phyloP scores from a whole-genome alignment of 441 rosid genomes.

The Raphanus hybrid region DNA sequence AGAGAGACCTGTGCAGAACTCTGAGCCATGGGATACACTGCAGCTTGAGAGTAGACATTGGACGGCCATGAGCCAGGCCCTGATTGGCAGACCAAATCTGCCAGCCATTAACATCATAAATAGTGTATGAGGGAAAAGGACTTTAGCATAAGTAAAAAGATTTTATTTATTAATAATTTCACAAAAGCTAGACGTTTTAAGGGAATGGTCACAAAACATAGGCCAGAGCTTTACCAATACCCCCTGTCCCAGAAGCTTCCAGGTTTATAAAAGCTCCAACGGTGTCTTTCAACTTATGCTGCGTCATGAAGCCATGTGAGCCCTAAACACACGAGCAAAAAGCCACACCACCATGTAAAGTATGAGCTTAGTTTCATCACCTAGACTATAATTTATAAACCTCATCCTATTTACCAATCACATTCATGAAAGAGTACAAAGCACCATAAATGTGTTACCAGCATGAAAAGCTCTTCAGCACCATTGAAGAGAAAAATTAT shows the following conservation, averaged over 20 bases:
- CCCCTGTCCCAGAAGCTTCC: slow-evolving; percentile 98
- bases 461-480: slow-evolving; percentile 94
- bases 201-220: slow-evolving; percentile 14
- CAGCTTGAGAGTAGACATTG: slow-evolving; percentile 83
- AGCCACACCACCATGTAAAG: slow-evolving; percentile 19
- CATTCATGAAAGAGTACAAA: slow-evolving; percentile 15
- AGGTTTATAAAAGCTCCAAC: slow-evolving; percentile 93
- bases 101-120: slow-evolving; percentile 29
- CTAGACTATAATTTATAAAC: slow-evolving; percentile 13
- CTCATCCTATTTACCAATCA: background rate
- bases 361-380: slow-evolving; percentile 17
- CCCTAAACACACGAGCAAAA: slow-evolving; percentile 62
- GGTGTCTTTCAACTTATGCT: slow-evolving; percentile 82
- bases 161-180: background rate
- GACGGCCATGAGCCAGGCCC: slow-evolving; percentile 99
- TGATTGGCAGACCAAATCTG: slow-evolving; percentile 98
- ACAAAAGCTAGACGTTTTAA: background rate
- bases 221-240: slow-evolving; percentile 66
- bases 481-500: slow-evolving; percentile 95
- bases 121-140: background rate
- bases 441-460: slow-evolving; percentile 54
- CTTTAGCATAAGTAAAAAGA: background rate
- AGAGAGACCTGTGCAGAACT: slow-evolving; percentile 95
- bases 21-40: slow-evolving; percentile 94
- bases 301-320: slow-evolving; percentile 93